phyloP scores from a whole-genome alignment of 306 rosid genomes.

The Ammopiptanthus mongolicus region DNA sequence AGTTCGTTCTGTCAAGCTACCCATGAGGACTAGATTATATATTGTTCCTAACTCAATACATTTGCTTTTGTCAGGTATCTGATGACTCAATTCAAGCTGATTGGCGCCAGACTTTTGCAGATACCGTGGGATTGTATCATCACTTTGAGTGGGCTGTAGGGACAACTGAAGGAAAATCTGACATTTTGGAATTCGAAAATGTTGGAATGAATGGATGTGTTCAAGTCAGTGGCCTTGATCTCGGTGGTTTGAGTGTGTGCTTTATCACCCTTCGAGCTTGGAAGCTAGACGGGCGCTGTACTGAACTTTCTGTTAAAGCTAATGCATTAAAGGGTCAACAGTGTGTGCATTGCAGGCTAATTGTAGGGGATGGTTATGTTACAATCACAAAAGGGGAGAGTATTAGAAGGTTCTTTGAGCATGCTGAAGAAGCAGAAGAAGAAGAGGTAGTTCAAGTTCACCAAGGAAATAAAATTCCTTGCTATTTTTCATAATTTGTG shows the following conservation, averaged over 20 bases:
- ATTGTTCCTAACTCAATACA: background rate
- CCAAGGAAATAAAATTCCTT: slow-evolving; percentile 24
- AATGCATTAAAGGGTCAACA: slow-evolving; percentile 87
- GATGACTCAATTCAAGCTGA: slow-evolving; percentile 81
- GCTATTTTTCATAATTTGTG: background rate
- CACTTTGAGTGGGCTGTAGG: slow-evolving; percentile 99
- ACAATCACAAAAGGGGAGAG: slow-evolving; percentile 90
- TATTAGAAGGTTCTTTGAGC: slow-evolving; percentile 89
- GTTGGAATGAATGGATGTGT: slow-evolving; percentile 86
- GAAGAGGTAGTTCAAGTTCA: slow-evolving; percentile 70
- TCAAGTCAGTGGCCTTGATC: slow-evolving; percentile 70
- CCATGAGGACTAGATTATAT: background rate
- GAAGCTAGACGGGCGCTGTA: slow-evolving; percentile 85
- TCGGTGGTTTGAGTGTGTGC: slow-evolving; percentile 77
- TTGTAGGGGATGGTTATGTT: slow-evolving; percentile 86
- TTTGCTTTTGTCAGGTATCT: slow-evolving; percentile 56
- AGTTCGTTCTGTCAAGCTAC: slow-evolving; percentile 14
- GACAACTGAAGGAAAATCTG: slow-evolving; percentile 90
- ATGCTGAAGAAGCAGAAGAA: slow-evolving; percentile 99
- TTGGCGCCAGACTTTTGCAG: slow-evolving; percentile 86
- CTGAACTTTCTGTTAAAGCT: slow-evolving; percentile 92
- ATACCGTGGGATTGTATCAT: slow-evolving; percentile 71
- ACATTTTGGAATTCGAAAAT: slow-evolving; percentile 86
- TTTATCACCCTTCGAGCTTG: slow-evolving; percentile 86
- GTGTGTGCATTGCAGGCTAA: slow-evolving; percentile 90